Conservation (phyloP, 306 rosid genomes). For the Myrica gale region DNA sequence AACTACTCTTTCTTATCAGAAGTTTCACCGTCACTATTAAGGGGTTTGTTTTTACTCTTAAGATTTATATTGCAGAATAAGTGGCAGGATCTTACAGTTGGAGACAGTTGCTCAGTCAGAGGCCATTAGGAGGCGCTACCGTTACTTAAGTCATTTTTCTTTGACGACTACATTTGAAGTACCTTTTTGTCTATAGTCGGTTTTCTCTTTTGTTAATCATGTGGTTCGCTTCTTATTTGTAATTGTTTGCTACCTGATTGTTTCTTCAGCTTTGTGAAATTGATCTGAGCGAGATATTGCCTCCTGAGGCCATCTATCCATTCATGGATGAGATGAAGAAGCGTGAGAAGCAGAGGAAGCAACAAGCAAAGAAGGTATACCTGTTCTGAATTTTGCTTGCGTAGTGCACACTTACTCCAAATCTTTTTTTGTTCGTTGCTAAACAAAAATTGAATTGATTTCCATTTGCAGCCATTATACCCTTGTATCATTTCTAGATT, state of each 20-base stretch:
- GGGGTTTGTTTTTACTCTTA: conserved; percentile 20
- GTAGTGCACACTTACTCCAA: background rate
- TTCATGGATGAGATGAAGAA: conserved; percentile 86
- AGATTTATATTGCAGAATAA: conserved; percentile 53
- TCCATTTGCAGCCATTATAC: background rate
- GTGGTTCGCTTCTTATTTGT: conserved; percentile 21
- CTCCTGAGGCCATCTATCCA: conserved; percentile 68
- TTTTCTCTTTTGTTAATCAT: background rate
- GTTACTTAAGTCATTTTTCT: conserved; percentile 85
- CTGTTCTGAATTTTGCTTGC: conserved; percentile 9
- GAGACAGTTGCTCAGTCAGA: conserved; percentile 84
- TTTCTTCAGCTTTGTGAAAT: conserved; percentile 83
- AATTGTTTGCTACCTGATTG: conserved; percentile 24
- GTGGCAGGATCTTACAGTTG: conserved; percentile 78
- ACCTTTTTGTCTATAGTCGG: conserved; percentile 8
- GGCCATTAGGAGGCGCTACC: conserved; percentile 83
- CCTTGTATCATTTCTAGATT: background rate
- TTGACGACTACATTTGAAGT: conserved; percentile 88
- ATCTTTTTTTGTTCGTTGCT: background rate
- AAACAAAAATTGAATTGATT: background rate
- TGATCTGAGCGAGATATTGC: conserved; percentile 69
- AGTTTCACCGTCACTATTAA: background rate
- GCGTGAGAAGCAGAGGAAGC: conserved; percentile 83
- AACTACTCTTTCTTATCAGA: background rate
- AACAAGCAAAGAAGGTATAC: conserved; percentile 72